These are phyloP conservation scores for Gynandropsis gynandra DNA, from an alignment of 345 rosid genomes.

Conservation along the genomic window DNA sequence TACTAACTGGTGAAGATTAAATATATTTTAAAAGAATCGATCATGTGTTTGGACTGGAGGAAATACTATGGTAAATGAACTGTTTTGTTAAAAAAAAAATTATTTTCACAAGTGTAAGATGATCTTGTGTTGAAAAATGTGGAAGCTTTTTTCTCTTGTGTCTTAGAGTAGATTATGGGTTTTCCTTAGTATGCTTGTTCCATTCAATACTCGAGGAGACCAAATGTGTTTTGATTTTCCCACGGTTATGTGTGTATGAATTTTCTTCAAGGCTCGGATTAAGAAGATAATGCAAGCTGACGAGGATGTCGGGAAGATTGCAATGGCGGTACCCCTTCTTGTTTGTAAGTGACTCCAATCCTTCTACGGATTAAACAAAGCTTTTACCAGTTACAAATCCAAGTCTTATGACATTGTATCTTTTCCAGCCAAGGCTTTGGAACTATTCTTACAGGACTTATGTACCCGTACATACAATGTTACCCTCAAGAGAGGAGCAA, in stretches of 20 bases:
- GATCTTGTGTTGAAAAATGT: no score
- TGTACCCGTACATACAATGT: slow-evolving; percentile 60
- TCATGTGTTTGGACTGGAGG: no score
- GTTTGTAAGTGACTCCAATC: slow-evolving; percentile 44
- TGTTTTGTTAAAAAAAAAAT: no score
- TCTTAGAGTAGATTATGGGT: no score
- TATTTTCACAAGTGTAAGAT: no score
- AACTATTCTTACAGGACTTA: slow-evolving; percentile 62
- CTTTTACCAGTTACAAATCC: background rate
- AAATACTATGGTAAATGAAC: no score
- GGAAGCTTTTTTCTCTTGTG: no score
- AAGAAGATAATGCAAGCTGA: slow-evolving; percentile 84
- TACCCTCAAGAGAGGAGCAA: slow-evolving; percentile 48
- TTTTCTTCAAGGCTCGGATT: slow-evolving; percentile 27
- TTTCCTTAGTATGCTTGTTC: no score
- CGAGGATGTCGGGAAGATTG: slow-evolving; percentile 74
- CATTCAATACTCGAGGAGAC: no score
- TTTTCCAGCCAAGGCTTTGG: slow-evolving; percentile 67
- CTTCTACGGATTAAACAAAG: background rate
- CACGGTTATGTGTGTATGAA: background rate
- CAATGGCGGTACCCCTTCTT: slow-evolving; percentile 77
- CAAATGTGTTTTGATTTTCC: background rate
- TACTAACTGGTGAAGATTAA: no score
- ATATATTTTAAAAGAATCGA: no score
- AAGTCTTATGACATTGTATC: background rate